phyloP scores from a whole-genome alignment of 2,329 filamentous ascomycete genomes.

The Rhinocladiella similis region DNA sequence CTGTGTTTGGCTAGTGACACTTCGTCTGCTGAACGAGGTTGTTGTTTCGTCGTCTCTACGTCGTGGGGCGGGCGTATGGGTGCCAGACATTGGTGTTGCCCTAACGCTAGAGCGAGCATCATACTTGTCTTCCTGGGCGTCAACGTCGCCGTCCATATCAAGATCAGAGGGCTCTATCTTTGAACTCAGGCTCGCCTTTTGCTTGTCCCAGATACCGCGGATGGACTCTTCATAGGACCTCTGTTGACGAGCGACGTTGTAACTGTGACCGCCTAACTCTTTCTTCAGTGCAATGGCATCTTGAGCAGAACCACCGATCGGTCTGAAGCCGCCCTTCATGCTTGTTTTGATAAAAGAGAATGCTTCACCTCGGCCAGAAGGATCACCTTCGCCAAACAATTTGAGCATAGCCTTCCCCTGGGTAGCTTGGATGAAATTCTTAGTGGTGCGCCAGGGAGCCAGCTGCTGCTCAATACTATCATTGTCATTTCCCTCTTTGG shows the following conservation, averaged over 20 bases:
- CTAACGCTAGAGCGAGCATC: slow-evolving; percentile 41
- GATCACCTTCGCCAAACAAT: slow-evolving; percentile 90
- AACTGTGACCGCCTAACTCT: slow-evolving; percentile 81
- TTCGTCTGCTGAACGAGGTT: slow-evolving; percentile 74
- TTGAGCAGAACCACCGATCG: slow-evolving; percentile 83
- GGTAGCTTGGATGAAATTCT: slow-evolving; percentile 92
- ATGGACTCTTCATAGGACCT: slow-evolving; percentile 90
- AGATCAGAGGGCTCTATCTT: slow-evolving; percentile 69
- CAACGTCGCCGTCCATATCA: slow-evolving; percentile 62
- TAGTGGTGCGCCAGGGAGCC: slow-evolving; percentile 94
- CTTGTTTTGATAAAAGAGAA: slow-evolving; percentile 98
- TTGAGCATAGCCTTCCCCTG: slow-evolving; percentile 96
- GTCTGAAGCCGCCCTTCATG: slow-evolving; percentile 97
- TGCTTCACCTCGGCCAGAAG: slow-evolving; percentile 86
- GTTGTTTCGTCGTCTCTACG: slow-evolving; percentile 71
- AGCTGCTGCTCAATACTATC: slow-evolving; percentile 84
- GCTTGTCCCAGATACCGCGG: slow-evolving; percentile 85
- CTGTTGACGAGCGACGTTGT: slow-evolving; percentile 95
- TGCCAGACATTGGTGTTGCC: slow-evolving; percentile 66
- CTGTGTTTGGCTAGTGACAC: slow-evolving; percentile 63
- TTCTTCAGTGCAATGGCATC: slow-evolving; percentile 83
- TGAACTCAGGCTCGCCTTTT: slow-evolving; percentile 76
- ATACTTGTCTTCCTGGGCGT: slow-evolving; percentile 51
- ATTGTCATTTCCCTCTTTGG: slow-evolving; percentile 66
- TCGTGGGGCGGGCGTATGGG: slow-evolving; percentile 58